A percentile compares a stretch with the other conserved stretches of the same genome.
phyloP scores from a whole-genome alignment of 139 green algal genomes.

The Chlamydomonas sphaeroides region DNA sequence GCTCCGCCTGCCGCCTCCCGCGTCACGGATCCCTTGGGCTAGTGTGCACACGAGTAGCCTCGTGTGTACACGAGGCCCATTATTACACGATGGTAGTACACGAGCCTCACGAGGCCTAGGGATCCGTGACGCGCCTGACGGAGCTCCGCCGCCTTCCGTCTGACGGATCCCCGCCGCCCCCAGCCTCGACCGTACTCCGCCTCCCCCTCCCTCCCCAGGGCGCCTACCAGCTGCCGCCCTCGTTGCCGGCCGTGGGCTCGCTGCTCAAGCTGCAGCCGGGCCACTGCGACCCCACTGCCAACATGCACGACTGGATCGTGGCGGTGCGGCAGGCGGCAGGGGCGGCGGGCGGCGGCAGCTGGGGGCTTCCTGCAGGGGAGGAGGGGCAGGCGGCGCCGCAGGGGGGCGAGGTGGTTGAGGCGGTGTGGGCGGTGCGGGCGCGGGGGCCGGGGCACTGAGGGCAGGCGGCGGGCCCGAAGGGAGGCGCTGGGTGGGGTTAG shows the following conservation, averaged over 20 bases:
- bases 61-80: too few relatives aligned
- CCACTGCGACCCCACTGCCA: conserved; percentile 62
- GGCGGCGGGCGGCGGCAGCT: not conserved
- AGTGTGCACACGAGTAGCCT: too few relatives aligned
- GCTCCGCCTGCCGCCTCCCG: too few relatives aligned
- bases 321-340: conserved; percentile 1
- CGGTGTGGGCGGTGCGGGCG: conserved; percentile 45
- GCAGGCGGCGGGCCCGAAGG: too few relatives aligned
- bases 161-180: too few relatives aligned
- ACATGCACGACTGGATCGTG: conserved; percentile 59
- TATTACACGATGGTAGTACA: too few relatives aligned
- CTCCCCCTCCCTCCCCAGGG: conserved; percentile 7
- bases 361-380: not conserved
- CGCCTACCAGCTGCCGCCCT: conserved; percentile 19
- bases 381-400: not conserved
- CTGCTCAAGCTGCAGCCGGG: conserved; percentile 56
- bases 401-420: conserved; percentile 31
- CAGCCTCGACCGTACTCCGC: too few relatives aligned
- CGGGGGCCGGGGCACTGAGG: conserved; percentile 49
- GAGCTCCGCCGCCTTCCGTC: too few relatives aligned
- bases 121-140: too few relatives aligned
- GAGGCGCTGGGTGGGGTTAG: too few relatives aligned
- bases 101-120: too few relatives aligned
- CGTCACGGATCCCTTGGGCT: too few relatives aligned
- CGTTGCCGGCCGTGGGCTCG: conserved; percentile 44